phyloP scores from a whole-genome alignment of 2,329 filamentous ascomycete species.

The Xylaria multiplex region DNA sequence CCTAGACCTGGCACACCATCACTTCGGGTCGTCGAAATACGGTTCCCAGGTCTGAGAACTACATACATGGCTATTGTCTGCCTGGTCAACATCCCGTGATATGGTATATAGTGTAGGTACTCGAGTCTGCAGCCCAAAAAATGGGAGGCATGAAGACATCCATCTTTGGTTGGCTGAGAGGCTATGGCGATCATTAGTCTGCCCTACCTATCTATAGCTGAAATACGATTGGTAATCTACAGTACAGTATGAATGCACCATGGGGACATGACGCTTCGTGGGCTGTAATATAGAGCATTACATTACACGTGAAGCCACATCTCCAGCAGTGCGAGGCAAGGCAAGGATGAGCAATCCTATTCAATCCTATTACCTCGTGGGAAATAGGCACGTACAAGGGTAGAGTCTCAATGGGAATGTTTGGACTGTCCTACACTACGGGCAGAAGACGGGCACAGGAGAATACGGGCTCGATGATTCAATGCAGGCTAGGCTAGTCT shows the following conservation, averaged over 20 bases:
- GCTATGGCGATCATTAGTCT: background rate
- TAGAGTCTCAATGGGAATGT: background rate
- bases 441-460: background rate
- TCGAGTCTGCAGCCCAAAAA: background rate
- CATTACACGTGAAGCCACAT: slow-evolving; percentile 8
- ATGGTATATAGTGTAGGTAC: background rate
- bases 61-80: background rate
- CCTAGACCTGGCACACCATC: background rate
- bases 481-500: slow-evolving; percentile 18
- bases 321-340: background rate
- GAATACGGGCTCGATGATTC: background rate
- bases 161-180: background rate
- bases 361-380: background rate
- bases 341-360: background rate
- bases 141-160: slow-evolving; percentile 1
- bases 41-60: background rate
- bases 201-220: background rate
- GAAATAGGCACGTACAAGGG: slow-evolving; percentile 9
- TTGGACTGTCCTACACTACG: background rate
- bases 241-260: background rate
- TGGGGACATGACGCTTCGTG: background rate
- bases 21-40: slow-evolving; percentile 6
- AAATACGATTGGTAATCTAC: background rate
- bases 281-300: background rate
- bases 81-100: slow-evolving; percentile 2